These are phyloP conservation scores for Rutidosis leptorrhynchoides DNA, from an alignment of 129 eudicot genomes.

Conservation along the genomic window DNA sequence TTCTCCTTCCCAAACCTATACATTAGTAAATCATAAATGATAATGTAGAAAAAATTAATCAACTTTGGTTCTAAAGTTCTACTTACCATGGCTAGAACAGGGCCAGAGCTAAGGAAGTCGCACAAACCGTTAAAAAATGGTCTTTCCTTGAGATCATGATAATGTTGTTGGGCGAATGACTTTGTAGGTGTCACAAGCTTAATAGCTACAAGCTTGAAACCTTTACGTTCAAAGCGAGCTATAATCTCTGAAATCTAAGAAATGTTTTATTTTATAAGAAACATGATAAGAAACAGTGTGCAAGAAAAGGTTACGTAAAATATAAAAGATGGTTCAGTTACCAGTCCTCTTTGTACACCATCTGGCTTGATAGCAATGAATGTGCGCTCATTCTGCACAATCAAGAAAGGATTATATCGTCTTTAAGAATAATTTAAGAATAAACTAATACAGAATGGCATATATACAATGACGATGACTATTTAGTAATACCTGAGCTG, in stretches of 20 bases:
- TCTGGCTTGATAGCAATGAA: slow-evolving; percentile 99
- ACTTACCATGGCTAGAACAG: slow-evolving; percentile 92
- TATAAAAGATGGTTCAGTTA: slow-evolving; percentile 25
- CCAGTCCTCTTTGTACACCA: slow-evolving; percentile 99
- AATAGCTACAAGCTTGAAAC: slow-evolving; percentile 94
- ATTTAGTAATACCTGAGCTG: slow-evolving; percentile 60
- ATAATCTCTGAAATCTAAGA: slow-evolving; percentile 86
- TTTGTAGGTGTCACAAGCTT: slow-evolving; percentile 82
- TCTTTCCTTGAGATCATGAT: slow-evolving; percentile 89
- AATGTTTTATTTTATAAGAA: slow-evolving; percentile 5
- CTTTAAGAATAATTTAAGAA: neutral
- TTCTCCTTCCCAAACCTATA: slow-evolving; percentile 99
- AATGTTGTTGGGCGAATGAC: slow-evolving; percentile 87
- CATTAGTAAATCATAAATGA: slow-evolving; percentile 10
- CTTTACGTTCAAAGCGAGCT: slow-evolving; percentile 94
- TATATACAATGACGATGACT: neutral
- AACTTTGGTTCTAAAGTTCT: neutral
- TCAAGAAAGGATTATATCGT: slow-evolving; percentile 10
- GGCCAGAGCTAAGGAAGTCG: slow-evolving; percentile 99
- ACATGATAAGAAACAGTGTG: slow-evolving; percentile 5
- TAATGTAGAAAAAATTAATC: neutral
- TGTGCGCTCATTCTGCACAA: slow-evolving; percentile 78
- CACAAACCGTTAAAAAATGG: slow-evolving; percentile 91
- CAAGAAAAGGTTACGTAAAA: neutral
- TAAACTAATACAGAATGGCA: neutral